Conservation (phyloP, 2,329 filamentous ascomycete genomes). For the Cladophialophora immunda region DNA sequence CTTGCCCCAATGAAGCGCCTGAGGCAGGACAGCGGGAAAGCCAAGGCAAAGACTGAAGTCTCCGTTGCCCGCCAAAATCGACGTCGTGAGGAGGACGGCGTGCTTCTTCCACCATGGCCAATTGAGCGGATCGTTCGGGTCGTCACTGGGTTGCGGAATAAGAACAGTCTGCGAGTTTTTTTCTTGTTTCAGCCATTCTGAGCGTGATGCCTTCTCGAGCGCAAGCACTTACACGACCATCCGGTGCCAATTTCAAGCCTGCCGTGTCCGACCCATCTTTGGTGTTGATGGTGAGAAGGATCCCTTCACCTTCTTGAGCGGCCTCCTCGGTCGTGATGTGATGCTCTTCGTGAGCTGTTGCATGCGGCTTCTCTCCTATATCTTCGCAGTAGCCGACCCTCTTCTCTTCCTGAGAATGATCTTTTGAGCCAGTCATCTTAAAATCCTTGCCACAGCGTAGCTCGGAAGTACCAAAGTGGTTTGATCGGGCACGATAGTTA, state of each 20-base stretch:
- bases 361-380: neutral
- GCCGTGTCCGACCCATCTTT: neutral
- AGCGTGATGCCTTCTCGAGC: too few relatives aligned
- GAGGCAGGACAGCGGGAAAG: slow-evolving; percentile 49
- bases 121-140: slow-evolving; percentile 64
- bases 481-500: neutral
- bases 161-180: slow-evolving; percentile 56
- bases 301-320: neutral
- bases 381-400: neutral
- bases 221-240: slow-evolving; percentile 40
- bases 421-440: neutral
- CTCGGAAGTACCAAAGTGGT: neutral
- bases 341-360: neutral
- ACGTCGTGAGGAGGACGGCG: slow-evolving; percentile 39
- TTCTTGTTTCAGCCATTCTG: slow-evolving; percentile 41
- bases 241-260: slow-evolving; percentile 42
- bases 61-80: slow-evolving; percentile 47
- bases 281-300: neutral
- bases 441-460: neutral
- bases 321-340: neutral
- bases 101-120: slow-evolving; percentile 46
- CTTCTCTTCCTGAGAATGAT: neutral
- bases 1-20: slow-evolving; percentile 49
- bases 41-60: slow-evolving; percentile 53
- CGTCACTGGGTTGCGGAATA: slow-evolving; percentile 59